Base-by-base conservation (phyloP, 2,329 filamentous ascomycete species). In the Fusarium caatingaense region DNA sequence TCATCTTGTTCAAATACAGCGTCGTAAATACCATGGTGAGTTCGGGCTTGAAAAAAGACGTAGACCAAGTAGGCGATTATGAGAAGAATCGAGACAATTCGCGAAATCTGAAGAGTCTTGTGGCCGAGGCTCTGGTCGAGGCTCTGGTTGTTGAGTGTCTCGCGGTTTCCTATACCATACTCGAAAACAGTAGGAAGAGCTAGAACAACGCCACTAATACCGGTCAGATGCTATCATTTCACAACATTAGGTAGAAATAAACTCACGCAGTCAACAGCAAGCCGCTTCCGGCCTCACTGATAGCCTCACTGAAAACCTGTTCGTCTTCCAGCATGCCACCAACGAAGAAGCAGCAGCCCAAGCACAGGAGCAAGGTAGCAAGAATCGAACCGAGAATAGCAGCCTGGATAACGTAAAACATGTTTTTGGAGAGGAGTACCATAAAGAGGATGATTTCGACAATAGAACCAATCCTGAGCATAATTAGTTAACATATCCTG, bases 361-460 rank as follows among this genome's bases (percentile, higher is more conserved):
- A 80, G 72, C 93, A 97, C 2, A 97, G 84, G 46, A 97, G 81
- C 81, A 96, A 87, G 32, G 93, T 97, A 15, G 93, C 93, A 34
- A 97, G 79, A 46, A 97, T 92, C 1, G 92, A 95, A 37, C 93
- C 93, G 1, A 97, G 82, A 58, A 97, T 94, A 27, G 93, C 93
- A 56, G 92, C 92, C 76, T 93, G 89, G 72, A 97, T 93, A 72
- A 96, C 92, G n/a, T 86, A 84, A 64, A 91, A 89, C 78, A 83
- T 79, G 54, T 83, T 71, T 3, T 83, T 79, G 13, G 78, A 78
- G 7, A 96, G 84, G 46, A 97, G 81, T 4, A 94, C 87, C 83
- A 95, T 91, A 80, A 97, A 96, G 30, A 97, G 82, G 48, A 97
- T 87, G 60, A 97, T 91, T 77, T 97, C 93, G 55, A 96, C 92